Evolutionary conservation across 1,139 yeast genomes (phyloP).

Genomic region (Scheffersomyces illinoinensis): DNA sequence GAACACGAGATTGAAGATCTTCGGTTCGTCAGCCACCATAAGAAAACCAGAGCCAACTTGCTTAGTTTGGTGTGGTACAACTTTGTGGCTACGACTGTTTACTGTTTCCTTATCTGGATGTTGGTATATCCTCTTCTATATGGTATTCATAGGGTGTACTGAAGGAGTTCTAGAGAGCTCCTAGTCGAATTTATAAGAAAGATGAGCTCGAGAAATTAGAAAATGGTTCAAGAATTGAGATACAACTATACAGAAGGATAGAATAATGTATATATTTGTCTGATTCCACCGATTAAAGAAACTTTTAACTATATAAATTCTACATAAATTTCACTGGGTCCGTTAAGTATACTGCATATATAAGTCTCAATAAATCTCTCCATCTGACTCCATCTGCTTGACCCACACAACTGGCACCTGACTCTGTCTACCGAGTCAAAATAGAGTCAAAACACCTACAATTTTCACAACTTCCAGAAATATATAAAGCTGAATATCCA

Average conservation of each 20-base stretch:
- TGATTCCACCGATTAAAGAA: too few relatives aligned
- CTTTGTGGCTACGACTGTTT: slow-evolving; percentile 10
- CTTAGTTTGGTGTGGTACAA: slow-evolving; percentile 12
- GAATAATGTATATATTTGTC: too few relatives aligned
- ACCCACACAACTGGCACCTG: not conserved
- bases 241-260: too few relatives aligned
- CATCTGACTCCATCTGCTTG: not conserved
- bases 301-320: too few relatives aligned
- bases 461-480: not conserved
- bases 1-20: slow-evolving; percentile 1
- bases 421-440: not conserved
- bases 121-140: slow-evolving; percentile 1
- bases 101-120: slow-evolving; percentile 7
- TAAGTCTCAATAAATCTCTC: not conserved
- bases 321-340: too few relatives aligned
- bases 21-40: slow-evolving; percentile 7
- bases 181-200: too few relatives aligned
- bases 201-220: too few relatives aligned
- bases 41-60: slow-evolving; percentile 5
- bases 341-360: too few relatives aligned
- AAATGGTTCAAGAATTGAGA: too few relatives aligned
- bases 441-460: not conserved
- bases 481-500: not conserved
- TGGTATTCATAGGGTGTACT: not conserved
- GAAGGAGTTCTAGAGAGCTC: not conserved